phyloP scores from a whole-genome alignment of 2,329 filamentous ascomycete species.

The Magnaporthiopsis incrustans region DNA sequence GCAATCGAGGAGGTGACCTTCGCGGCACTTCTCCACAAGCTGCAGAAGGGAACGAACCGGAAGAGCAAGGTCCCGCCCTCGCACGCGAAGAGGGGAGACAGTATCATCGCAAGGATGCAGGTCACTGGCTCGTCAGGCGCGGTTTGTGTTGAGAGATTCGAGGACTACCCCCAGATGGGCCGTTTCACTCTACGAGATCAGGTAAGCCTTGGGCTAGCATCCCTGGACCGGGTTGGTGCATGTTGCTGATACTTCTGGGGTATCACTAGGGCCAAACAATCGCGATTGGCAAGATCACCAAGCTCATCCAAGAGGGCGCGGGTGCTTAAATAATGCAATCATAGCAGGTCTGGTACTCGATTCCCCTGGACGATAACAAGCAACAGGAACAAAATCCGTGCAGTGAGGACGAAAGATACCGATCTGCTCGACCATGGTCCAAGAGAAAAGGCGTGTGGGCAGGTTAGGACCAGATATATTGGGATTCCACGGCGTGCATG shows the following conservation, averaged over 20 bases:
- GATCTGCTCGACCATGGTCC: neutral
- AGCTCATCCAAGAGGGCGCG: conserved; percentile 47
- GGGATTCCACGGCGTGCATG: neutral
- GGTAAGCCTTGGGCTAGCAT: conserved; percentile 39
- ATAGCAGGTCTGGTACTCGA: neutral
- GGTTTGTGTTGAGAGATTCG: conserved; percentile 89
- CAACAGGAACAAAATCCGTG: neutral
- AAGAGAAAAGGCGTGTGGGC: neutral
- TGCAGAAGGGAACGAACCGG: conserved; percentile 88
- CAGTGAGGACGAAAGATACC: too few relatives aligned
- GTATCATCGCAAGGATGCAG: conserved; percentile 88
- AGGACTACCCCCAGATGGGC: conserved; percentile 91
- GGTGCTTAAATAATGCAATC: conserved; percentile 12
- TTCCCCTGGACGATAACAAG: neutral
- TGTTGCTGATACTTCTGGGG: conserved; percentile 15
- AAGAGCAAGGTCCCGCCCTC: conserved; percentile 91
- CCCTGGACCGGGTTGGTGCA: conserved; percentile 13
- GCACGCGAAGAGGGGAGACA: conserved; percentile 72
- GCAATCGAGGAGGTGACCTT: conserved; percentile 98
- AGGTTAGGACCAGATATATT: neutral
- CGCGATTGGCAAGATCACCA: conserved; percentile 98
- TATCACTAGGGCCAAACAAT: conserved; percentile 82
- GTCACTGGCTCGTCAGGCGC: conserved; percentile 77
- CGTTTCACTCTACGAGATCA: conserved; percentile 85
- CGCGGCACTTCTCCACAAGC: conserved; percentile 75